A percentile compares a stretch with the other conserved stretches of the same genome.
These are phyloP conservation scores for Talaromyces sp. DNA, from an alignment of 2,329 filamentous ascomycete species.

Conservation along the genomic window DNA sequence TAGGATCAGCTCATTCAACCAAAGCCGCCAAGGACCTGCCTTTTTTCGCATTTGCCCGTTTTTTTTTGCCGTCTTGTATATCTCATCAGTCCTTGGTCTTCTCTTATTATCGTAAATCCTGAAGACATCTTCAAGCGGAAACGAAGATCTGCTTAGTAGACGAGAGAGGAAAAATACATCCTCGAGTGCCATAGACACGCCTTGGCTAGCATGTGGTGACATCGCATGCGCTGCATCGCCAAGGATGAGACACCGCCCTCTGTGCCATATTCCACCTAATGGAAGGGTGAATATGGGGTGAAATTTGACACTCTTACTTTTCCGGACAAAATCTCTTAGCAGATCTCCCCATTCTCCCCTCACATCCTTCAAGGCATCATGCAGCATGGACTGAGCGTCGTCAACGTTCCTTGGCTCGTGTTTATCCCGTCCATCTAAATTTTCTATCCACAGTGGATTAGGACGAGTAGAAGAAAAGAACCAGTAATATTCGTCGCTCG, in stretches of 20 bases:
- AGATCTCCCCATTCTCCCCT: conserved; percentile 21
- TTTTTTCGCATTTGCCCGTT: neutral
- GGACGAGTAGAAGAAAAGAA: no score
- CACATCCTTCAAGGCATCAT: conserved; percentile 16
- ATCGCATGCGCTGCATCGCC: neutral
- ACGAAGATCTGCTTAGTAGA: neutral
- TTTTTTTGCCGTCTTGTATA: neutral
- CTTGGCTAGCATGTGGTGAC: neutral
- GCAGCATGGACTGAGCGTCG: conserved; percentile 21
- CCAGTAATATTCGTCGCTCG: no score
- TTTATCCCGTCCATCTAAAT: conserved; percentile 21
- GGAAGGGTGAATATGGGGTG: conserved; percentile 33
- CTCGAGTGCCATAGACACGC: neutral
- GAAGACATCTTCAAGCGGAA: neutral
- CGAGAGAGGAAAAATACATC: neutral
- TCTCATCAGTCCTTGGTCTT: neutral
- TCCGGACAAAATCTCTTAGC: conserved; percentile 3
- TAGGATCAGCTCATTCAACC: no score
- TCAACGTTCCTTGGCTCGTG: conserved; percentile 23
- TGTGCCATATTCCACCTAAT: conserved; percentile 26
- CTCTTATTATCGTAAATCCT: neutral
- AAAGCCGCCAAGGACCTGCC: no score
- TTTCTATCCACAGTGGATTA: no score
- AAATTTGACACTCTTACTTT: conserved; percentile 21
- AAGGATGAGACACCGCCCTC: conserved; percentile 2